Conservation (phyloP, 352 stramenopile species). For the Albugo laibachii region DNA sequence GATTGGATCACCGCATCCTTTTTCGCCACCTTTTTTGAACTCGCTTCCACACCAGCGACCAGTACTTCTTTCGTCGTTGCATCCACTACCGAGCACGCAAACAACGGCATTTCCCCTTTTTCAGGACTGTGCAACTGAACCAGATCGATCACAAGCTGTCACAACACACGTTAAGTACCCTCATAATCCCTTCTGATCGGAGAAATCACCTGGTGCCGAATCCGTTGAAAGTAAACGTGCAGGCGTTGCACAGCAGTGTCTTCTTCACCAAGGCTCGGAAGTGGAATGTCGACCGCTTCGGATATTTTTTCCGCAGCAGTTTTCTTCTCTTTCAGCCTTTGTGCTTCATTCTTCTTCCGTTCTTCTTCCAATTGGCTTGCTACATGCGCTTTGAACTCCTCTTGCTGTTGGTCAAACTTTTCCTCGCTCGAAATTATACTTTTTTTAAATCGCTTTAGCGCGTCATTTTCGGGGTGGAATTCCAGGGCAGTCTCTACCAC, state of each 20-base stretch:
- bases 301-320: slow-evolving; percentile 12
- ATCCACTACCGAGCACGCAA: slow-evolving; percentile 33
- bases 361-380: slow-evolving; percentile 10
- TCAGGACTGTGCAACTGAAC: slow-evolving; percentile 20
- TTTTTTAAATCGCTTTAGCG: slow-evolving; percentile 21
- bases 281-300: slow-evolving; percentile 12
- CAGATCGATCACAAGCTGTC: slow-evolving; percentile 25
- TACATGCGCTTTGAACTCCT: slow-evolving; percentile 3
- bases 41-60: slow-evolving; percentile 23
- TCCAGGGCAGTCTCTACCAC: slow-evolving; percentile 18
- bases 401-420: slow-evolving; percentile 6
- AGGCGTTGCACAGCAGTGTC: slow-evolving; percentile 42
- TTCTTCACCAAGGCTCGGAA: slow-evolving; percentile 35
- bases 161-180: neutral
- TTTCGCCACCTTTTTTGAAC: slow-evolving; percentile 51
- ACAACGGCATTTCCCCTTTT: slow-evolving; percentile 30
- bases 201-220: slow-evolving; percentile 25
- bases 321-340: slow-evolving; percentile 13
- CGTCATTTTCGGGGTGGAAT: slow-evolving; percentile 20
- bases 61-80: slow-evolving; percentile 16
- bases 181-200: neutral
- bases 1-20: slow-evolving; percentile 35
- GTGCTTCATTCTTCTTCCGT: slow-evolving; percentile 21
- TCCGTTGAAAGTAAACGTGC: slow-evolving; percentile 40
- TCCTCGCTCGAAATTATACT: slow-evolving; percentile 20